phyloP scores from a whole-genome alignment of 2,329 filamentous ascomycete genomes.

The Kalaharituber pfeilii region DNA sequence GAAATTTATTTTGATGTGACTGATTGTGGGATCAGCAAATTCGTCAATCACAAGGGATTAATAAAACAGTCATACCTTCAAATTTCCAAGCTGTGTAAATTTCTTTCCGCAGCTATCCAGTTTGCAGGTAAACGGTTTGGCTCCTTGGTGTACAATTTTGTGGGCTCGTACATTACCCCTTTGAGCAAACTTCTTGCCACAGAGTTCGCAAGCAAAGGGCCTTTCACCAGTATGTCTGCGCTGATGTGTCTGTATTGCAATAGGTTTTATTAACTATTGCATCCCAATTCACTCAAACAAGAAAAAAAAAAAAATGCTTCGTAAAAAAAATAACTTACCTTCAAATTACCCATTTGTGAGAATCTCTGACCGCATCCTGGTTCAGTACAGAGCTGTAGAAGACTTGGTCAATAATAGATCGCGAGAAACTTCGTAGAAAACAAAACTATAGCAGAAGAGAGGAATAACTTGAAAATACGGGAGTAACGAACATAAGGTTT shows the following conservation, averaged over 20 bases:
- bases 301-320: no score
- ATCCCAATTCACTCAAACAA: constrained; percentile 1
- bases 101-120: constrained; percentile 72
- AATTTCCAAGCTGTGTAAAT: constrained; percentile 78
- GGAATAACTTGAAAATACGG: no score
- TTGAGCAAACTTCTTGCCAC: constrained; percentile 69
- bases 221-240: constrained; percentile 74
- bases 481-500: constrained; percentile 62
- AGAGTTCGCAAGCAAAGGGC: constrained; percentile 63
- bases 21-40: constrained; percentile 25
- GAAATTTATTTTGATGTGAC: constrained; percentile 91
- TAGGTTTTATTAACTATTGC: background rate
- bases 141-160: constrained; percentile 57
- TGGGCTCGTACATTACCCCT: constrained; percentile 73
- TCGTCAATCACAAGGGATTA: constrained; percentile 4
- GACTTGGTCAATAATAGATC: background rate
- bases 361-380: constrained; percentile 61
- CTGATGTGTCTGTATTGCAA: constrained; percentile 66
- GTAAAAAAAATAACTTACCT: constrained; percentile 35
- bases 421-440: background rate
- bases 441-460: no score
- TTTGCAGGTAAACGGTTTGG: constrained; percentile 64
- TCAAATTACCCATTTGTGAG: constrained; percentile 79
- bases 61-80: constrained; percentile 46
- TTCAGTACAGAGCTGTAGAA: constrained; percentile 45